These are phyloP conservation scores for Naganishia vaughanmartiniae DNA, from an alignment of 768 basidiomycete genomes.

Conservation along the genomic window DNA sequence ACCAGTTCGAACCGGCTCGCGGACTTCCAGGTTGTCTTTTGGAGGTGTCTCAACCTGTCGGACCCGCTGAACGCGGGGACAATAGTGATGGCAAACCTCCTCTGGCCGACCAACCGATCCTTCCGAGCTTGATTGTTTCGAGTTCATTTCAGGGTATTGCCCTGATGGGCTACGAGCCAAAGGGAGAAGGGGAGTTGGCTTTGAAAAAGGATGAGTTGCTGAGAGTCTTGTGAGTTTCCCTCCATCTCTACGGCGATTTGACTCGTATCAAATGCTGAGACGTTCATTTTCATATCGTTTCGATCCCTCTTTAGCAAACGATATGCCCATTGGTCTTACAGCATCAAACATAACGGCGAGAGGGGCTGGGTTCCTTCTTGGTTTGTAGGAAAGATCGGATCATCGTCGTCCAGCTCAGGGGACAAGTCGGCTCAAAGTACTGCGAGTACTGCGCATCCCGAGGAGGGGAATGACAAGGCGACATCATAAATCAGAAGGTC, in stretches of 20 bases:
- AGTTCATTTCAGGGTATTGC: constrained; percentile 95
- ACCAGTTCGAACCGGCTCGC: not conserved
- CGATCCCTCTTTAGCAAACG: constrained; percentile 64
- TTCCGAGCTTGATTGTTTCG: constrained; percentile 88
- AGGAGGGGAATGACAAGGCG: constrained; percentile 18
- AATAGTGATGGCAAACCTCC: constrained; percentile 33
- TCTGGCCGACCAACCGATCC: constrained; percentile 60
- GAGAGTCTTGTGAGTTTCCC: constrained; percentile 68
- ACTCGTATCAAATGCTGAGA: not conserved
- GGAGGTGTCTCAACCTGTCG: constrained; percentile 87
- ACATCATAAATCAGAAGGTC: not conserved
- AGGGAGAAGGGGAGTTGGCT: constrained; percentile 87
- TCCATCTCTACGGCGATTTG: not conserved
- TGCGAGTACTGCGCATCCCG: constrained; percentile 2
- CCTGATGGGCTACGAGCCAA: constrained; percentile 92
- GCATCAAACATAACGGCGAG: constrained; percentile 76
- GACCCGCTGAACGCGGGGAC: constrained; percentile 62
- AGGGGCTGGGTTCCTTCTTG: constrained; percentile 98
- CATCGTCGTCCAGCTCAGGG: constrained; percentile 2
- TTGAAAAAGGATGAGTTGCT: constrained; percentile 82
- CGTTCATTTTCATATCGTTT: constrained; percentile 33
- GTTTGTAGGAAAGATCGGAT: constrained; percentile 75
- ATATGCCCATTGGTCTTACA: constrained; percentile 31
- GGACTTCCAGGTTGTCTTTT: constrained; percentile 65
- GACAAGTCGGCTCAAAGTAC: constrained; percentile 14